These are phyloP conservation scores for Aspergillus tamarii DNA, from an alignment of 2,329 filamentous ascomycete species.

Conservation along the genomic window DNA sequence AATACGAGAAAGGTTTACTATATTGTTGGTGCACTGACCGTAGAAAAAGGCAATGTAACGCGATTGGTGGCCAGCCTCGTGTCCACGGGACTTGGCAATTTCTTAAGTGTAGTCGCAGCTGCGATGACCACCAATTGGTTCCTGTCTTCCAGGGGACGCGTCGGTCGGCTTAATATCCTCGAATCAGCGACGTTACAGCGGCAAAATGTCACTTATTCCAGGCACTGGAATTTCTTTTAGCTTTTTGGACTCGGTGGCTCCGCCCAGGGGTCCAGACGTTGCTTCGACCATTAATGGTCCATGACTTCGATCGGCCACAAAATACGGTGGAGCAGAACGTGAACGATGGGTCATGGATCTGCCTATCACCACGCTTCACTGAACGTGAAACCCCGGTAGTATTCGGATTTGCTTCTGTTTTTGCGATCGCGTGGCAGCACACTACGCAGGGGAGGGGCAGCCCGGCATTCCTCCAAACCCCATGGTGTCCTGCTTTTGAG, in stretches of 20 bases:
- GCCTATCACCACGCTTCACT: slow-evolving; percentile 22
- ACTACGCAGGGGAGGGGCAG: slow-evolving; percentile 11
- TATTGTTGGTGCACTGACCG: not conserved
- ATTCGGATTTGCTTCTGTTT: slow-evolving; percentile 27
- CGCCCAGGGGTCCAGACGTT: not conserved
- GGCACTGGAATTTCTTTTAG: slow-evolving; percentile 1
- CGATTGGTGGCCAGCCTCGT: not conserved
- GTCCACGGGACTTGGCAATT: not conserved
- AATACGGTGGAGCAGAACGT: slow-evolving; percentile 14
- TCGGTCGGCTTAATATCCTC: slow-evolving; percentile 1
- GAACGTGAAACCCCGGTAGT: slow-evolving; percentile 11
- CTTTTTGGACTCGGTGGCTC: not conserved
- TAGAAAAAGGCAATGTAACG: not conserved
- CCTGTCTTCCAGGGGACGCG: slow-evolving; percentile 1
- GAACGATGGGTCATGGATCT: slow-evolving; percentile 27
- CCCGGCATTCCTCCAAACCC: slow-evolving; percentile 10
- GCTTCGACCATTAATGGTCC: slow-evolving; percentile 4
- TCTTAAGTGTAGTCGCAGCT: not conserved
- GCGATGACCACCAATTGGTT: not conserved
- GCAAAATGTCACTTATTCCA: not conserved
- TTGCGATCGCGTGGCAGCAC: slow-evolving; percentile 19
- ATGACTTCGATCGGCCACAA: slow-evolving; percentile 7
- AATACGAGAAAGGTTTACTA: not conserved
- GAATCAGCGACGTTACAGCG: not conserved
- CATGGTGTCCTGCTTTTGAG: not conserved